These are phyloP conservation scores for Asparagopsis taxiformis DNA, from an alignment of 31 red algal genomes.

Conservation along the genomic window DNA sequence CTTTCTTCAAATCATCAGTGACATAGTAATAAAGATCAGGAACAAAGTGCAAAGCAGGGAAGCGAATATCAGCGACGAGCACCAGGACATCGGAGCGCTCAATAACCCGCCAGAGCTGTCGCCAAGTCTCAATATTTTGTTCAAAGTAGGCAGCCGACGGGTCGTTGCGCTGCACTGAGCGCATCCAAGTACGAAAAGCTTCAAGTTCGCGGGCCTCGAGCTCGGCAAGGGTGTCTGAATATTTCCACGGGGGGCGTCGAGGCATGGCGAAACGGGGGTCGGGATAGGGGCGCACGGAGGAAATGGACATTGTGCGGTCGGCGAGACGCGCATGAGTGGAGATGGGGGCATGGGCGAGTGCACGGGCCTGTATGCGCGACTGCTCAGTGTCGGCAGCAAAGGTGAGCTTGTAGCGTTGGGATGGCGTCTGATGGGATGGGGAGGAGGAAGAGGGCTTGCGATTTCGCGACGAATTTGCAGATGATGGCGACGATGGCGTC, in stretches of 20 bases:
- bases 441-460: no score
- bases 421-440: no score
- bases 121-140: slow-evolving; percentile 76
- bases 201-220: slow-evolving; percentile 35
- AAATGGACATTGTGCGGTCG: slow-evolving; percentile 2
- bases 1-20: slow-evolving; percentile 54
- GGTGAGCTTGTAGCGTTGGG: no score
- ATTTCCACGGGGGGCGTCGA: slow-evolving; percentile 42
- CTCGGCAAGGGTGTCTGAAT: slow-evolving; percentile 24
- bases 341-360: not conserved
- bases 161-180: not conserved
- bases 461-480: no score
- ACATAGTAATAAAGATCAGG: slow-evolving; percentile 58
- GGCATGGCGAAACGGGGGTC: slow-evolving; percentile 32
- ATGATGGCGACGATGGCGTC: not conserved
- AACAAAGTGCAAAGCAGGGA: slow-evolving; percentile 68
- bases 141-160: slow-evolving; percentile 59
- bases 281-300: slow-evolving; percentile 20
- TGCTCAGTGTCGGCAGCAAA: no score
- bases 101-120: slow-evolving; percentile 75
- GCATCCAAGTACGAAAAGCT: slow-evolving; percentile 32
- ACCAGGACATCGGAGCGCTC: slow-evolving; percentile 66
- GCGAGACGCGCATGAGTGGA: not conserved
- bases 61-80: slow-evolving; percentile 69
- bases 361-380: no score